These are phyloP conservation scores for Sporisorium exsertum DNA, from an alignment of 1,284 basidiomycete species.

Conservation along the genomic window DNA sequence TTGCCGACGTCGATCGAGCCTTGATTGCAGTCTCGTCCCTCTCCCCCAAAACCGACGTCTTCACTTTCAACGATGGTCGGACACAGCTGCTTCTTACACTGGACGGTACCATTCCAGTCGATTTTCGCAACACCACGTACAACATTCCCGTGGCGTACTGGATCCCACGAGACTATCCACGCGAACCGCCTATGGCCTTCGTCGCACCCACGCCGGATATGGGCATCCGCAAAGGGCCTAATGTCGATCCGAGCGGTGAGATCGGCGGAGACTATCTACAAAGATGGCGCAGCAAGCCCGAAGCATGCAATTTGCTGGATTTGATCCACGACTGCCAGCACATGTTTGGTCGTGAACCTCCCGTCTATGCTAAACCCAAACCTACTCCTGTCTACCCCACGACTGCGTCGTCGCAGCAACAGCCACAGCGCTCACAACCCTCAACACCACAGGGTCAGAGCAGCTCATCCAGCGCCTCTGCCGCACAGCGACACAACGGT, in stretches of 20 bases:
- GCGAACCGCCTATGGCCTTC: constrained; percentile 85
- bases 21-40: constrained; percentile 77
- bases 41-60: constrained; percentile 89
- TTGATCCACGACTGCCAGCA: constrained; percentile 80
- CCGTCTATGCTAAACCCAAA: constrained; percentile 87
- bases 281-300: constrained; percentile 84
- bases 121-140: constrained; percentile 81
- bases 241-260: constrained; percentile 87
- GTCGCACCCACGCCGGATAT: constrained; percentile 94
- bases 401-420: constrained; percentile 6
- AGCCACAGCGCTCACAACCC: constrained; percentile 38
- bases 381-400: constrained; percentile 51
- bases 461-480: constrained; percentile 11
- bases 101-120: constrained; percentile 90
- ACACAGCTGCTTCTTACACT: constrained; percentile 88
- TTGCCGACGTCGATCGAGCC: constrained; percentile 77
- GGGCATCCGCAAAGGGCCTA: constrained; percentile 82
- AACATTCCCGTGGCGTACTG: constrained; percentile 94
- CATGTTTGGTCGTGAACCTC: constrained; percentile 85
- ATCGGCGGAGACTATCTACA: constrained; percentile 77
- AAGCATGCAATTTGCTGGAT: constrained; percentile 81
- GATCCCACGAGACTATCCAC: constrained; percentile 71
- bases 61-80: constrained; percentile 94
- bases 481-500: constrained; percentile 11
- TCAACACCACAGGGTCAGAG: constrained; percentile 39